Conservation (phyloP, 2,329 filamentous ascomycete species). For the Diaporthe ampelina region DNA sequence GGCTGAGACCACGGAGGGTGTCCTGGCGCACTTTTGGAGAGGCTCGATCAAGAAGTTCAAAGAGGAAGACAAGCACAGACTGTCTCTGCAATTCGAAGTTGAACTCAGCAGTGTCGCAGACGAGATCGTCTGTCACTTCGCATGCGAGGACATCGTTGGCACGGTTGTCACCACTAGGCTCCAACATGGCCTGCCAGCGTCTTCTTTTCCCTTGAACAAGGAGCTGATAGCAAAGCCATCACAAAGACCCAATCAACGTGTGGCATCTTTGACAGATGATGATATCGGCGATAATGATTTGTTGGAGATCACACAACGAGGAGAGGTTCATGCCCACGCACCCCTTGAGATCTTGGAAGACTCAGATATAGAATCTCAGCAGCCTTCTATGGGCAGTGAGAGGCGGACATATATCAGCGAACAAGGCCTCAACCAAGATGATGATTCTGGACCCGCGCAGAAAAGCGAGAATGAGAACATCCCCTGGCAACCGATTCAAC, state of each 20-base stretch:
- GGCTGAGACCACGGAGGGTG: constrained; percentile 78
- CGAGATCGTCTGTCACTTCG: constrained; percentile 76
- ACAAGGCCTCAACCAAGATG: background rate
- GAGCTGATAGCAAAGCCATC: background rate
- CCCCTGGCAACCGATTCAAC: constrained; percentile 58
- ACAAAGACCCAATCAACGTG: background rate
- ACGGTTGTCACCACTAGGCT: constrained; percentile 57
- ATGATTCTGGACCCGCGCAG: background rate
- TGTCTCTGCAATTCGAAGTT: constrained; percentile 71
- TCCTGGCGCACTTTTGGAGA: constrained; percentile 77
- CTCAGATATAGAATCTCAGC: background rate
- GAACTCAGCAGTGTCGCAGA: constrained; percentile 68
- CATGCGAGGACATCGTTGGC: constrained; percentile 87
- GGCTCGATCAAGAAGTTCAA: constrained; percentile 75
- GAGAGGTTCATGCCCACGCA: too few relatives aligned
- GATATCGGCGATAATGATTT: constrained; percentile 60
- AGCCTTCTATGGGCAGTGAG: background rate
- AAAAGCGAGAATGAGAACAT: background rate
- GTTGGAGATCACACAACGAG: constrained; percentile 49
- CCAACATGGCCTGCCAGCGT: constrained; percentile 42
- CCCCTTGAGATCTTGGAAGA: background rate
- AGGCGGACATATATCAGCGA: background rate
- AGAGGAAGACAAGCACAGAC: constrained; percentile 62
- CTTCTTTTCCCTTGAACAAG: constrained; percentile 39
- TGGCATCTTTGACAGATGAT: constrained; percentile 47